A percentile compares a stretch with the other conserved stretches of the same genome.
Evolutionary conservation across 257 asterid genomes (phyloP).

Genomic region (Solanum chilense): DNA sequence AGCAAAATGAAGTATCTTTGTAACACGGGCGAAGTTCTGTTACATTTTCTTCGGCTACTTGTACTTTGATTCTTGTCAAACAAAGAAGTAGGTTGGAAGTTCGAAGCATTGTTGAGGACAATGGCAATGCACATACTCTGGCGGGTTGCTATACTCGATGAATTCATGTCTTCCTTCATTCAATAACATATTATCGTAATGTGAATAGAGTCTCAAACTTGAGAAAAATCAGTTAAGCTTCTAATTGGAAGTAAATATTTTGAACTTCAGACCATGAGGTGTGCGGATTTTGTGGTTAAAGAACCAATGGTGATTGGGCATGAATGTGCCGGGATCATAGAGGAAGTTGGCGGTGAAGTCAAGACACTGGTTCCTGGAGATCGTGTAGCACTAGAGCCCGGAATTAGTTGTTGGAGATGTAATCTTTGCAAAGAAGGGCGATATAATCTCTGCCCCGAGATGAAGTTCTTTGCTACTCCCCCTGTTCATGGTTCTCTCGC

Average conservation of each 20-base stretch:
- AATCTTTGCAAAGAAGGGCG: conserved; percentile 70
- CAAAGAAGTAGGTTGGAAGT: neutral
- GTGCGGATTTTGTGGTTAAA: conserved; percentile 70
- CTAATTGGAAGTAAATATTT: neutral
- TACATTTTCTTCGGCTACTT: neutral
- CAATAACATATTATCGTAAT: too few relatives aligned
- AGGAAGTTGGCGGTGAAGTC: conserved; percentile 68
- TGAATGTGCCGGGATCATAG: conserved; percentile 86
- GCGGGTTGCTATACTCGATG: too few relatives aligned
- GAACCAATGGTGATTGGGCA: conserved; percentile 98
- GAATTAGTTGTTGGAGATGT: conserved; percentile 74
- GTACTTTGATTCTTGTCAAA: neutral
- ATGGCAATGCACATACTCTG: neutral
- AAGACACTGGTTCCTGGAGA: conserved; percentile 59
- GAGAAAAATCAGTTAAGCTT: too few relatives aligned
- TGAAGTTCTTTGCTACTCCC: conserved; percentile 91
- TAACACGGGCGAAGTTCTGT: neutral
- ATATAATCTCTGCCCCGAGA: conserved; percentile 82
- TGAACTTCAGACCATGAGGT: conserved; percentile 44
- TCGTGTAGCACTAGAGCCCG: conserved; percentile 86
- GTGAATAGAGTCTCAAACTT: too few relatives aligned
- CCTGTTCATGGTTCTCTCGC: conserved; percentile 96
- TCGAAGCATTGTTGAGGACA: neutral
- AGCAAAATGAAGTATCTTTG: neutral
- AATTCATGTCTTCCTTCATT: too few relatives aligned